These are phyloP conservation scores for Candida ortonii DNA, from an alignment of 805 yeast genomes.

Conservation along the genomic window DNA sequence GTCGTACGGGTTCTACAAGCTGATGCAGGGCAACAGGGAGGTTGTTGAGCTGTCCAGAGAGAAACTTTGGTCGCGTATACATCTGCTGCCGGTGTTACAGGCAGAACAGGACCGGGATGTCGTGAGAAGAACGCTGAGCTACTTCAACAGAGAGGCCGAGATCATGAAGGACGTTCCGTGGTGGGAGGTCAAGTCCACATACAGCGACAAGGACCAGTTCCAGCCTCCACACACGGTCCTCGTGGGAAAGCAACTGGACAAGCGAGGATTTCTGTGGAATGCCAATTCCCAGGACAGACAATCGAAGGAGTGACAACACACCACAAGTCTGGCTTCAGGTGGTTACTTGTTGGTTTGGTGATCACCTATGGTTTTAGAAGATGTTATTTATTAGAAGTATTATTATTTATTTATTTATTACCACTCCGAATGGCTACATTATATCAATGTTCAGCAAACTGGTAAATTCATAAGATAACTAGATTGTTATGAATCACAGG, in stretches of 20 bases:
- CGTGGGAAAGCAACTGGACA: slow-evolving; percentile 35
- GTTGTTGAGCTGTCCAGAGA: slow-evolving; percentile 74
- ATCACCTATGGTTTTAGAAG: too few relatives aligned
- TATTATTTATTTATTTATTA: slow-evolving; percentile 11
- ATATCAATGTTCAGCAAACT: too few relatives aligned
- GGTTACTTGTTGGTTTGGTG: too few relatives aligned
- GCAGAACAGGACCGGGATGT: slow-evolving; percentile 82
- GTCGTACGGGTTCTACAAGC: slow-evolving; percentile 68
- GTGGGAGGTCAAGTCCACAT: slow-evolving; percentile 52
- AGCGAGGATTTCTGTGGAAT: slow-evolving; percentile 26
- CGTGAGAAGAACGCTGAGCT: slow-evolving; percentile 66
- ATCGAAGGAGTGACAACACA: too few relatives aligned
- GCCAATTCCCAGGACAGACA: slow-evolving; percentile 34
- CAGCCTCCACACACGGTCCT: slow-evolving; percentile 37
- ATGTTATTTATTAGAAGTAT: too few relatives aligned
- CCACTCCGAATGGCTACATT: too few relatives aligned
- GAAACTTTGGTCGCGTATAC: slow-evolving; percentile 71
- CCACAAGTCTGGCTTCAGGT: too few relatives aligned
- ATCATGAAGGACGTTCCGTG: slow-evolving; percentile 61
- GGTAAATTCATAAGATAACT: too few relatives aligned
- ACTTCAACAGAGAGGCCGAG: slow-evolving; percentile 66
- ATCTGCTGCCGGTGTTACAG: slow-evolving; percentile 66
- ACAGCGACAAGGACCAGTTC: slow-evolving; percentile 33
- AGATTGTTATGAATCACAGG: too few relatives aligned
- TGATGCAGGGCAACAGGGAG: slow-evolving; percentile 67